Base-by-base conservation (phyloP, 2,329 filamentous ascomycete species). In the Calonectria pauciramosa region DNA sequence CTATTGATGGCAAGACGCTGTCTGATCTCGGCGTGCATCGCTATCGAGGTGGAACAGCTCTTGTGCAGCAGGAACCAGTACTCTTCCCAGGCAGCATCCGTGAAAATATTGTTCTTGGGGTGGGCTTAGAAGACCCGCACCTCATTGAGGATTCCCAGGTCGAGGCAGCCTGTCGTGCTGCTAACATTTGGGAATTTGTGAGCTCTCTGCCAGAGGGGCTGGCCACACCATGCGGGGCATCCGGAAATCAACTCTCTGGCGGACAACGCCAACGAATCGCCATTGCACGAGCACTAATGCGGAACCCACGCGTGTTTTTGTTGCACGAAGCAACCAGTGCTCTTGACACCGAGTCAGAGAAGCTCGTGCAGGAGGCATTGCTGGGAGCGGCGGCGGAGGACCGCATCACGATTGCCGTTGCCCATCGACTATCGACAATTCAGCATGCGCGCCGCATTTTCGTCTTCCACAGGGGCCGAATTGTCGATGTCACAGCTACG, bases 101-200 rank as follows among this genome's bases (percentile, higher is more conserved):
- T 4, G 69, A 74, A 14, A 74, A 72, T 26, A 47, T 72, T 7
- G 63, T 70, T 0, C 72, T 71, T 9, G 72, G 72, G 36, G 63
- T 64, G 54, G 47, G 56, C 18, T 30, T 59, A 7, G 36, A 10
- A 4, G 36, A 20, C 5, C 20, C 49, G 2, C 28, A 26, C 9
- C 20, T 56, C 2, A 47, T 74, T 16, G 32, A 56, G 2, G 72
- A 74, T 13, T 14, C 11, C 0, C 51, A 64, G 1, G 26, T 74
- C 16, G 63, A 74, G 20, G 41, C 51, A 20, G 72, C 72, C 13
- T 74, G 69, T 1, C 64, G 69, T 11, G 69, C 72, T 2, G 72
- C 69, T 11, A 72, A 74, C 38, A 70, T 65, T 0, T 74, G 72
- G 72, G 72, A 74, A 32, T 74, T 74, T 68, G 64, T 69, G 7